A percentile compares a stretch with the other conserved stretches of the same genome.
phyloP scores from a whole-genome alignment of 176 grass and related monocot species.

The Alloteropsis semialata region DNA sequence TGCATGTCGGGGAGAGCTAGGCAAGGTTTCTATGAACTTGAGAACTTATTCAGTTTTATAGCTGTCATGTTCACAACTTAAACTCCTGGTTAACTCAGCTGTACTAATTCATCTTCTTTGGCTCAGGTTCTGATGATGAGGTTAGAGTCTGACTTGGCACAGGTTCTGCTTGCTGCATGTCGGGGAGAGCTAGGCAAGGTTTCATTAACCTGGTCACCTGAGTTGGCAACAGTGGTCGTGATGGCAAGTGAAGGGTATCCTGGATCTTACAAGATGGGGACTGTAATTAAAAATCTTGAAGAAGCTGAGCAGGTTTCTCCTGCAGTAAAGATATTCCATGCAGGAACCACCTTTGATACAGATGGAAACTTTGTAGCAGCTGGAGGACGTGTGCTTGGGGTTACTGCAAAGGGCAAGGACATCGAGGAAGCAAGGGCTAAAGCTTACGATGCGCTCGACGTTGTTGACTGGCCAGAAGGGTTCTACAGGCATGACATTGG shows the following conservation, averaged over 20 bases:
- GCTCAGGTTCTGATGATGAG: conserved; percentile 86
- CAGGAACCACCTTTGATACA: conserved; percentile 50
- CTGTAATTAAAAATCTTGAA: conserved; percentile 63
- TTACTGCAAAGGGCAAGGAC: conserved; percentile 71
- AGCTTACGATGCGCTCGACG: conserved; percentile 55
- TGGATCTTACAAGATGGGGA: conserved; percentile 63
- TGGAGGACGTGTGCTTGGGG: conserved; percentile 61
- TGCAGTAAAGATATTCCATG: conserved; percentile 80
- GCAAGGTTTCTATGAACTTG: conserved; percentile 51
- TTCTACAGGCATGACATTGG: conserved; percentile 80
- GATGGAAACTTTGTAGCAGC: conserved; percentile 63
- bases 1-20: conserved; percentile 57
- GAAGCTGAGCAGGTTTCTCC: conserved; percentile 60
- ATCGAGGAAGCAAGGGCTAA: conserved; percentile 60
- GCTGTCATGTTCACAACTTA: not conserved
- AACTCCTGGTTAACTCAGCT: not conserved
- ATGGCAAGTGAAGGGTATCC: conserved; percentile 88
- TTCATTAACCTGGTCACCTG: conserved; percentile 62
- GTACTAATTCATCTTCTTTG: not conserved
- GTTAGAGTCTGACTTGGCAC: conserved; percentile 66
- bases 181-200: conserved; percentile 49
- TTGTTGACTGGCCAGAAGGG: conserved; percentile 75
- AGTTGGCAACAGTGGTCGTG: conserved; percentile 61
- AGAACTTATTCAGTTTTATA: too few species aligned
- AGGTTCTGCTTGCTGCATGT: conserved; percentile 75